These are phyloP conservation scores for Umbelopsis isabellina DNA, from an alignment of 192 early-diverging fungal genomes.

Conservation along the genomic window DNA sequence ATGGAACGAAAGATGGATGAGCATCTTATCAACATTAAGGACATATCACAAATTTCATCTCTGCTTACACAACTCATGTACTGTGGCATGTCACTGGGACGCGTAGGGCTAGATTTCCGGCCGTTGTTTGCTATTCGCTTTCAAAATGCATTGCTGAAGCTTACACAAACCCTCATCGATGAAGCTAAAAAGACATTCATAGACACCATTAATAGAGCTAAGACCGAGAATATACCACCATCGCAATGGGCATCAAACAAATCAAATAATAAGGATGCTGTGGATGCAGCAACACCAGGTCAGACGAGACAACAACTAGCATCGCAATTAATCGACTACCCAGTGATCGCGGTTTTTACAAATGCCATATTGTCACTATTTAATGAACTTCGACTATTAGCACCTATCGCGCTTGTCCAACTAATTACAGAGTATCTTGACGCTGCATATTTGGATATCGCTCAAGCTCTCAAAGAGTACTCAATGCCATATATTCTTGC, in stretches of 20 bases:
- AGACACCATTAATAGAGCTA: conserved; percentile 42
- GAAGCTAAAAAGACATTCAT: conserved; percentile 54
- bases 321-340: conserved; percentile 60
- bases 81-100: conserved; percentile 76
- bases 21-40: conserved; percentile 60
- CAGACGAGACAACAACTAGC: conserved; percentile 46
- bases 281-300: neutral
- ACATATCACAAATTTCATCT: conserved; percentile 62
- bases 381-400: conserved; percentile 65
- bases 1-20: conserved; percentile 45
- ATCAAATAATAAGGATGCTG: conserved; percentile 23
- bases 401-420: conserved; percentile 46
- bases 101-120: conserved; percentile 80
- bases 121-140: conserved; percentile 60
- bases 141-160: conserved; percentile 59
- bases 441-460: conserved; percentile 29
- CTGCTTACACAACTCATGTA: conserved; percentile 80
- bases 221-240: conserved; percentile 37
- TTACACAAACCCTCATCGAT: conserved; percentile 54
- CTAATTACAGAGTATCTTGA: conserved; percentile 27
- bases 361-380: conserved; percentile 65
- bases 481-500: neutral
- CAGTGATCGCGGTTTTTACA: conserved; percentile 65
- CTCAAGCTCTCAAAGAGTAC: conserved; percentile 26
- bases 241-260: conserved; percentile 51